phyloP scores from a whole-genome alignment of 495 filamentous ascomycete genomes.

The Talaromyces liani region DNA sequence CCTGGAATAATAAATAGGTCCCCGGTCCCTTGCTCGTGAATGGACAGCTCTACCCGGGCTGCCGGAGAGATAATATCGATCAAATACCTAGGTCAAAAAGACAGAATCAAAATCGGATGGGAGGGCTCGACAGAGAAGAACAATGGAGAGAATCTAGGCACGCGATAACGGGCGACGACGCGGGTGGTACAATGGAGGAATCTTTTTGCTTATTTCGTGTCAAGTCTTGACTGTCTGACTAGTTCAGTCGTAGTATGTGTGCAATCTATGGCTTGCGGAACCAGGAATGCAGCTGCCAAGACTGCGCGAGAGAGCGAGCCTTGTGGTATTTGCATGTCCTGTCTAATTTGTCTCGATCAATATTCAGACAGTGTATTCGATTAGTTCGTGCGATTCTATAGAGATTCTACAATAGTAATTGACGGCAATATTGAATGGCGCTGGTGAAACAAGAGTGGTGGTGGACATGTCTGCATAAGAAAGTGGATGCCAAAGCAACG shows the following conservation, averaged over 20 bases:
- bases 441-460: background rate
- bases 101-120: background rate
- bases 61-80: background rate
- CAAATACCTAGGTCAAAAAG: background rate
- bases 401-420: background rate
- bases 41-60: background rate
- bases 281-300: slow-evolving; percentile 9
- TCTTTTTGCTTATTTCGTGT: background rate
- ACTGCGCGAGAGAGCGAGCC: background rate
- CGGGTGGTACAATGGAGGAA: background rate
- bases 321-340: background rate
- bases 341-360: background rate
- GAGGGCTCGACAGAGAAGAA: background rate
- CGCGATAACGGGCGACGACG: background rate
- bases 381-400: background rate
- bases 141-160: background rate
- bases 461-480: background rate
- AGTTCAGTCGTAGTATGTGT: background rate
- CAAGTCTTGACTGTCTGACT: background rate
- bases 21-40: background rate
- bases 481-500: background rate
- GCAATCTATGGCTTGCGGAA: background rate
- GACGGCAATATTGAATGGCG: background rate
- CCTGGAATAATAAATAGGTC: background rate
- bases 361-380: background rate